phyloP scores from a whole-genome alignment of 1,284 basidiomycete species.

The Cryptococcus sp. region DNA sequence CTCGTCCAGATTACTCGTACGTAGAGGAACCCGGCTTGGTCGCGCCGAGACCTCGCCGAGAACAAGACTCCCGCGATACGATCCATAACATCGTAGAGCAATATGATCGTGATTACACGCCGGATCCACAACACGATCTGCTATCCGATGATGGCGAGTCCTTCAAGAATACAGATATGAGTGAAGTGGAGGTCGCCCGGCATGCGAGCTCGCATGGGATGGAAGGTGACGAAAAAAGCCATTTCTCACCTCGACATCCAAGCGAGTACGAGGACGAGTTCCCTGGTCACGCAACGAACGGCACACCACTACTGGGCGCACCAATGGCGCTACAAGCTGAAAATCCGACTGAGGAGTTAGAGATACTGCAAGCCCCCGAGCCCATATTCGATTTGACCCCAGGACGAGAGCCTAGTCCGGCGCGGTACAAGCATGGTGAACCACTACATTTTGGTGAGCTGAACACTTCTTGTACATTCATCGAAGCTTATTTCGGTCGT shows the following conservation, averaged over 20 bases:
- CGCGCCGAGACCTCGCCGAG: slow-evolving; percentile 8
- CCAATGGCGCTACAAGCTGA: background rate
- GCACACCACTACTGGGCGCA: background rate
- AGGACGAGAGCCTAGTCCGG: slow-evolving; percentile 64
- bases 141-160: slow-evolving; percentile 8
- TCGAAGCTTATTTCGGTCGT: background rate
- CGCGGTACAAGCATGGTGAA: slow-evolving; percentile 78
- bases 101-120: slow-evolving; percentile 22
- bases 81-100: slow-evolving; percentile 36
- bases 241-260: too few species aligned
- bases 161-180: slow-evolving; percentile 9
- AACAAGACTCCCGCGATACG: slow-evolving; percentile 25
- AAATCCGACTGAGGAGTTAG: slow-evolving; percentile 1
- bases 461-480: background rate
- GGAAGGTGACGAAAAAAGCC: too few species aligned
- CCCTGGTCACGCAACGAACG: too few species aligned
- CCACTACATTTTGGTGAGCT: slow-evolving; percentile 65
- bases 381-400: slow-evolving; percentile 56
- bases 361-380: slow-evolving; percentile 36
- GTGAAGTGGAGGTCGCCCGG: background rate
- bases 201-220: too few species aligned
- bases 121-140: background rate
- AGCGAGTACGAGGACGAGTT: too few species aligned
- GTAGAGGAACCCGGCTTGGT: slow-evolving; percentile 1
- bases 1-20: background rate